Evolutionary conservation across 1,284 basidiomycete species (phyloP).

Genomic region (Apiotrichum veenhuisii): DNA sequence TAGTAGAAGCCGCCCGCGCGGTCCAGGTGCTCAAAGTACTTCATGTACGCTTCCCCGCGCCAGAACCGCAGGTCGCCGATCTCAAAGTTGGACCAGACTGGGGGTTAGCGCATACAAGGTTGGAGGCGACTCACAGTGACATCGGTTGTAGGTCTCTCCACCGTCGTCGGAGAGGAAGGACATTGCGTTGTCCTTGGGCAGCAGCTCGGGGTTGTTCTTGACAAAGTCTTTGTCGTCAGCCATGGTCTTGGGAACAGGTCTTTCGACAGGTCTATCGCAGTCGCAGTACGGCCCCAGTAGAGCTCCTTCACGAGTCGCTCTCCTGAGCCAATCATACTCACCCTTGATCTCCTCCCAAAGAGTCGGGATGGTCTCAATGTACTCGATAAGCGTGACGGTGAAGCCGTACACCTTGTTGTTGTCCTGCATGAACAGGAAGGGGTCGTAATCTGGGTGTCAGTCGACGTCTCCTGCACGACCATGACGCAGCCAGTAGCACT

Average conservation of each 20-base stretch:
- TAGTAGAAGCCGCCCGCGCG: slow-evolving; percentile 77
- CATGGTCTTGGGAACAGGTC: too few species aligned
- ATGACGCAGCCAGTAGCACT: too few species aligned
- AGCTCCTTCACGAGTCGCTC: too few species aligned
- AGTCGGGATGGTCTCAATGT: slow-evolving; percentile 70
- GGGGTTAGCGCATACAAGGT: background rate
- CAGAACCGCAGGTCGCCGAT: slow-evolving; percentile 73
- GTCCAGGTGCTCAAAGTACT: slow-evolving; percentile 75
- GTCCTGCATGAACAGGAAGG: slow-evolving; percentile 83
- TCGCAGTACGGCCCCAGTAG: too few species aligned
- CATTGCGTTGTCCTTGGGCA: slow-evolving; percentile 68
- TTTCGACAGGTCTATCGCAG: too few species aligned
- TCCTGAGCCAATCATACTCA: slow-evolving; percentile 44
- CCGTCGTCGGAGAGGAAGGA: slow-evolving; percentile 69
- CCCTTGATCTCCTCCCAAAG: slow-evolving; percentile 69
- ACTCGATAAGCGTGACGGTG: slow-evolving; percentile 73
- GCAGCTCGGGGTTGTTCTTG: slow-evolving; percentile 60
- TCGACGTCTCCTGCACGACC: slow-evolving; percentile 1
- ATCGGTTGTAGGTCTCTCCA: slow-evolving; percentile 69
- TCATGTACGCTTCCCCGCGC: slow-evolving; percentile 68
- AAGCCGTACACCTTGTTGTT: slow-evolving; percentile 73
- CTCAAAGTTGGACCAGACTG: slow-evolving; percentile 81
- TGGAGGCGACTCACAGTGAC: slow-evolving; percentile 61
- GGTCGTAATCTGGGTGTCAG: slow-evolving; percentile 59
- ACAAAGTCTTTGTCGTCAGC: slow-evolving; percentile 60